Conservation (phyloP, 257 asterid species). For the Solanum clarkiae region DNA sequence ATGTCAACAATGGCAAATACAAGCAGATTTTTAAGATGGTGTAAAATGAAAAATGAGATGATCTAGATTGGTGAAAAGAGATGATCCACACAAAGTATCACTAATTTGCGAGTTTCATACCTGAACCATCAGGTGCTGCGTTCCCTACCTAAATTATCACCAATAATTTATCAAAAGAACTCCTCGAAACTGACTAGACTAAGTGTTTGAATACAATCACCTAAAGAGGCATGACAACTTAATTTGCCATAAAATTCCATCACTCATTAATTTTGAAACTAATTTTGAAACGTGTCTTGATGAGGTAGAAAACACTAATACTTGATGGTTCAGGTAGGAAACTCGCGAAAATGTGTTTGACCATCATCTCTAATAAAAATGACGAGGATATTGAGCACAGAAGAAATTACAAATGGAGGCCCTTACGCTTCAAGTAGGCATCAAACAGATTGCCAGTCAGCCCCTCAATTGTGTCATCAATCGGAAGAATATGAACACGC, state of each 20-base stretch:
- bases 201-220: not conserved
- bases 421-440: conserved; percentile 67
- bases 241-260: not conserved
- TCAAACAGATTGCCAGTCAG: conserved; percentile 74
- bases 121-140: not conserved
- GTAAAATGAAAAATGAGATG: not conserved
- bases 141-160: not conserved
- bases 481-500: conserved; percentile 77
- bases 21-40: not conserved
- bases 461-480: conserved; percentile 72
- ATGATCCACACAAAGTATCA: not conserved
- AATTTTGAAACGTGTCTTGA: not conserved
- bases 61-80: not conserved
- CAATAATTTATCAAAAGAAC: not conserved
- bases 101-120: not conserved
- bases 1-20: not conserved
- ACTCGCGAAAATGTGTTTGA: not conserved
- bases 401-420: not conserved
- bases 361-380: not conserved
- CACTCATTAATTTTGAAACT: not conserved
- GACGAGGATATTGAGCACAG: not conserved
- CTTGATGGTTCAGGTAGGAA: not conserved
- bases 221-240: not conserved
- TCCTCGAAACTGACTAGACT: not conserved
- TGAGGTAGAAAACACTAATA: not conserved